Evolutionary conservation across 768 basidiomycete species (phyloP).

Genomic region (Trametes gibbosa): DNA sequence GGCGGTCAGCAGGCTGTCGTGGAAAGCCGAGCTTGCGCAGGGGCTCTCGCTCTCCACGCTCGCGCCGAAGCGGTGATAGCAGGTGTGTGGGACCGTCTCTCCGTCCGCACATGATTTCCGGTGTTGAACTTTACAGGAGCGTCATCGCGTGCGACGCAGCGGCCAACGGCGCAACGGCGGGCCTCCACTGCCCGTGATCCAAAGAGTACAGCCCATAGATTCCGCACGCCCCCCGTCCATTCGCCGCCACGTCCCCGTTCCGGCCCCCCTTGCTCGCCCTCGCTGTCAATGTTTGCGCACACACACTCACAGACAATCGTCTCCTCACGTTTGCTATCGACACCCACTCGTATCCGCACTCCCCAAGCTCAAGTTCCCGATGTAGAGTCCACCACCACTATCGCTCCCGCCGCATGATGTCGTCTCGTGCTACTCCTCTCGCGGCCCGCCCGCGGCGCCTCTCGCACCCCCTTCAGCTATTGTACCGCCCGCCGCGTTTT

Average conservation of each 20-base stretch:
- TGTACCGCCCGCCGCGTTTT: constrained; percentile 17
- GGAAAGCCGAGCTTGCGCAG: constrained; percentile 84
- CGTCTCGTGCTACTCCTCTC: neutral
- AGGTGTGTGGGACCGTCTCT: constrained; percentile 6
- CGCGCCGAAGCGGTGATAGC: constrained; percentile 49
- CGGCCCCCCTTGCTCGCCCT: neutral
- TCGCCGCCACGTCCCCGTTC: neutral
- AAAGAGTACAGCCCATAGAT: neutral
- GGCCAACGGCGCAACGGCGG: neutral
- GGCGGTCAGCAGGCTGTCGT: constrained; percentile 68
- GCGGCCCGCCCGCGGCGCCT: neutral
- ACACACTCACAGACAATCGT: neutral
- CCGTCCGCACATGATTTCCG: too few species aligned
- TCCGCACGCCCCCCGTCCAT: neutral
- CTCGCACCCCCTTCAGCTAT: neutral
- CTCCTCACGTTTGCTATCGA: neutral
- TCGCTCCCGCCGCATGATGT: neutral
- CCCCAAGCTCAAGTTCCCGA: neutral
- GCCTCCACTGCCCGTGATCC: neutral
- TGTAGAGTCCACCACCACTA: neutral
- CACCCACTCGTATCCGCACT: neutral
- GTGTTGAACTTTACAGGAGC: neutral
- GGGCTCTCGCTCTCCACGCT: constrained; percentile 71
- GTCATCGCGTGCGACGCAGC: neutral
- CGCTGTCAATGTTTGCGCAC: neutral